A percentile compares a stretch with the other conserved stretches of the same genome.
Conservation (phyloP, 352 stramenopile species). For the Phytophthora kernoviae region DNA sequence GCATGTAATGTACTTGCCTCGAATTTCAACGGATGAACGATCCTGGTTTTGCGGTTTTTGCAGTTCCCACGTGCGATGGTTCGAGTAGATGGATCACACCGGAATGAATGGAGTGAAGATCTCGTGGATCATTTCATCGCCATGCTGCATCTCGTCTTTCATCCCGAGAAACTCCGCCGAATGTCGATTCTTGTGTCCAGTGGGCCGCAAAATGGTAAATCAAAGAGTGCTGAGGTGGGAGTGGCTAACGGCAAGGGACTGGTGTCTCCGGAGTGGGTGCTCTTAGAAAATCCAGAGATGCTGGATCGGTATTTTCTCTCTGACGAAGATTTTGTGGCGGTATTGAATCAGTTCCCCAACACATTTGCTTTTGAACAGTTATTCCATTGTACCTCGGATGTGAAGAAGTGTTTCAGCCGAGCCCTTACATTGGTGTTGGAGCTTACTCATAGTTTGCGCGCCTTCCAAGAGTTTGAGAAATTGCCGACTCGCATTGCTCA, state of each 20-base stretch:
- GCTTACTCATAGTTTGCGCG: constrained; percentile 66
- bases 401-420: constrained; percentile 82
- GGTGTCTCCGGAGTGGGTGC: constrained; percentile 77
- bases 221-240: constrained; percentile 32
- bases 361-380: constrained; percentile 81
- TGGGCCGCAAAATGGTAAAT: constrained; percentile 35
- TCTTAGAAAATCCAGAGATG: constrained; percentile 84
- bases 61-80: constrained; percentile 82
- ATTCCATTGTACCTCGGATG: constrained; percentile 67
- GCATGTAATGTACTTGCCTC: constrained; percentile 86
- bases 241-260: constrained; percentile 38
- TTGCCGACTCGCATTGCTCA: constrained; percentile 72
- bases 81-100: constrained; percentile 51
- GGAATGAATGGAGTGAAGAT: constrained; percentile 77
- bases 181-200: constrained; percentile 79
- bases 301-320: constrained; percentile 82
- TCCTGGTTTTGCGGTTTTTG: constrained; percentile 83
- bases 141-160: constrained; percentile 88
- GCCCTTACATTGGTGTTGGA: constrained; percentile 77
- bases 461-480: constrained; percentile 87
- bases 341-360: constrained; percentile 88
- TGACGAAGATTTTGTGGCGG: constrained; percentile 84
- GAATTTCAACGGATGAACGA: constrained; percentile 76
- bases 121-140: constrained; percentile 86
- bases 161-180: constrained; percentile 78